Evolutionary conservation across 257 asterid species (phyloP).

Genomic region (Scutellaria minor): DNA sequence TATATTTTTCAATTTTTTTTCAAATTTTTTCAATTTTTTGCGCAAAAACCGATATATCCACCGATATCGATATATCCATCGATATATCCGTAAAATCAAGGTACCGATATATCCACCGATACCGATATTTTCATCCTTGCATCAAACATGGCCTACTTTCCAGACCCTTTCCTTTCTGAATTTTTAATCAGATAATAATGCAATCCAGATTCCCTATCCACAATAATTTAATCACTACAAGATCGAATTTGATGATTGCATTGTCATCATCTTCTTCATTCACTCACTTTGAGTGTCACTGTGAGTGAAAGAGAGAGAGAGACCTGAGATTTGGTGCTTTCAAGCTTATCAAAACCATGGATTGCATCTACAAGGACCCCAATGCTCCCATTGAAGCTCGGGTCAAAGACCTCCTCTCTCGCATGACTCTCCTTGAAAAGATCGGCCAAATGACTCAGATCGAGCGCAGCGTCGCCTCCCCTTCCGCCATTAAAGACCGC

Average conservation of each 20-base stretch:
- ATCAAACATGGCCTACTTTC: too few relatives aligned
- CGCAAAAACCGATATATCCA: too few relatives aligned
- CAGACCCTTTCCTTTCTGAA: too few relatives aligned
- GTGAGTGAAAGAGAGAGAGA: not conserved
- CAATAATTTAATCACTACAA: not conserved
- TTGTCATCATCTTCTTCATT: conserved; percentile 11
- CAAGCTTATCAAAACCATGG: conserved; percentile 38
- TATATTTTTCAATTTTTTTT: too few relatives aligned
- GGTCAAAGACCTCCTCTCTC: conserved; percentile 77
- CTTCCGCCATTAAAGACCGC: conserved; percentile 58
- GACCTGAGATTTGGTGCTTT: conserved; percentile 25
- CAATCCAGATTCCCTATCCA: not conserved
- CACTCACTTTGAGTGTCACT: not conserved
- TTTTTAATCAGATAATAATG: too few relatives aligned
- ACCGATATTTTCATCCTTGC: too few relatives aligned
- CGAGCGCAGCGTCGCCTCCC: conserved; percentile 68
- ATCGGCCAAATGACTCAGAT: conserved; percentile 94
- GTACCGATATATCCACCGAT: too few relatives aligned
- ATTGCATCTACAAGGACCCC: conserved; percentile 75
- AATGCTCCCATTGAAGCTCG: conserved; percentile 75
- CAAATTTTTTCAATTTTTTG: too few relatives aligned
- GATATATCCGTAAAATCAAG: too few relatives aligned
- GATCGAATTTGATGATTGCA: not conserved
- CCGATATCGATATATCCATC: too few relatives aligned
- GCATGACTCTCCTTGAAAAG: conserved; percentile 87